These are phyloP conservation scores for Trifolium pratense DNA, from an alignment of 306 rosid species.

Conservation along the genomic window DNA sequence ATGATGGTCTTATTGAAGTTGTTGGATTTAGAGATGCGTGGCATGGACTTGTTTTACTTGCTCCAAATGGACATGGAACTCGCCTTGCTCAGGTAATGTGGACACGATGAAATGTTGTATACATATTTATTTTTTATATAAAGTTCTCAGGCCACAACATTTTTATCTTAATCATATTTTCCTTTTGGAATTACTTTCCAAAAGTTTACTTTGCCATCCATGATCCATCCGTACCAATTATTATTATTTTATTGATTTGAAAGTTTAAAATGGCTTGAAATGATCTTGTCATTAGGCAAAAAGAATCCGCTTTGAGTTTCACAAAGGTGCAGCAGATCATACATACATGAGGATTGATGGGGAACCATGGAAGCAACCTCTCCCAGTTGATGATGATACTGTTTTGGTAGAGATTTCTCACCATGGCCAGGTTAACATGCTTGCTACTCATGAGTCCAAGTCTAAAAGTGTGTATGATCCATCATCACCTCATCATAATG, in stretches of 20 bases:
- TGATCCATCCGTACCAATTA: background rate
- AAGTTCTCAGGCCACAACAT: conserved; percentile 3
- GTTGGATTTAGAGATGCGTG: conserved; percentile 97
- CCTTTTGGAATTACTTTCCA: background rate
- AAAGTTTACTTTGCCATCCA: conserved; percentile 2
- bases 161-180: conserved; percentile 24
- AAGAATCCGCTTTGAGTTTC: conserved; percentile 80
- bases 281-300: conserved; percentile 57
- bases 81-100: conserved; percentile 92
- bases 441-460: conserved; percentile 67
- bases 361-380: conserved; percentile 98
- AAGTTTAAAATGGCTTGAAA: conserved; percentile 33
- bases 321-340: conserved; percentile 71
- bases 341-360: conserved; percentile 97
- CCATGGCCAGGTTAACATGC: conserved; percentile 94
- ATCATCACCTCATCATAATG: conserved; percentile 43
- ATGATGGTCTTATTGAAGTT: conserved; percentile 87
- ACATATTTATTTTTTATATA: background rate
- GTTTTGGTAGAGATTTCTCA: conserved; percentile 86
- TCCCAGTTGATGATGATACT: conserved; percentile 79
- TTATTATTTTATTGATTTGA: conserved; percentile 5
- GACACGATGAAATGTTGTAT: conserved; percentile 13
- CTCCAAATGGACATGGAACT: conserved; percentile 97
- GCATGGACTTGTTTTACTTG: conserved; percentile 94
- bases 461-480: conserved; percentile 67